Evolutionary conservation across 169 alveolate species (phyloP).

Genomic region (Eimeria praecox): DNA sequence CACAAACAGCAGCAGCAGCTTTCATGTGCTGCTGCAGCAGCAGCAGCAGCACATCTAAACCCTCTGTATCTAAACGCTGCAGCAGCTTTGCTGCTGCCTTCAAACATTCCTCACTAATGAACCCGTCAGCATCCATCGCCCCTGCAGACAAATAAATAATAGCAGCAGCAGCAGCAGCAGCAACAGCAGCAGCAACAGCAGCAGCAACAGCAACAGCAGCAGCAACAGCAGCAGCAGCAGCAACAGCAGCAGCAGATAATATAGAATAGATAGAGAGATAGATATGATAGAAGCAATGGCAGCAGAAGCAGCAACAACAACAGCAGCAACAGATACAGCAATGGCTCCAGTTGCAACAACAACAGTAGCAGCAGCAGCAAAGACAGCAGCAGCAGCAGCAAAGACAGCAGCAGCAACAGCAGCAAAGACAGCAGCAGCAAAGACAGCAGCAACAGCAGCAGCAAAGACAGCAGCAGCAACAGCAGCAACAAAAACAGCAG

Average conservation of each 20-base stretch:
- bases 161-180: neutral
- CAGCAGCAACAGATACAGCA: neutral
- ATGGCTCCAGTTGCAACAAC: conserved; percentile 21
- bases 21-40: neutral
- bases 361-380: conserved; percentile 12
- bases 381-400: neutral
- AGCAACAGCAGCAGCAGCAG: too few species aligned
- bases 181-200: too few species aligned
- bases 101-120: neutral
- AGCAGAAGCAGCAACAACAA: conserved; percentile 40
- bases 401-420: too few species aligned
- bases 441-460: too few species aligned
- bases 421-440: too few species aligned
- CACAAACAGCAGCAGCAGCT: conserved; percentile 2
- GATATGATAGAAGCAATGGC: neutral
- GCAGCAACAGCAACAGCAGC: too few species aligned
- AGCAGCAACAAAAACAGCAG: neutral
- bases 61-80: conserved; percentile 65
- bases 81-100: conserved; percentile 24
- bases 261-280: too few species aligned
- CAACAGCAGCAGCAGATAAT: too few species aligned
- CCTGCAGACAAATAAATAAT: neutral
- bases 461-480: too few species aligned
- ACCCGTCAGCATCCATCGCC: neutral
- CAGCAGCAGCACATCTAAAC: conserved; percentile 6